Evolutionary conservation across 2,329 filamentous ascomycete genomes (phyloP), one percentile per base, ranked within the genome.

Genomic region (Exophiala xenobiotica): DNA sequence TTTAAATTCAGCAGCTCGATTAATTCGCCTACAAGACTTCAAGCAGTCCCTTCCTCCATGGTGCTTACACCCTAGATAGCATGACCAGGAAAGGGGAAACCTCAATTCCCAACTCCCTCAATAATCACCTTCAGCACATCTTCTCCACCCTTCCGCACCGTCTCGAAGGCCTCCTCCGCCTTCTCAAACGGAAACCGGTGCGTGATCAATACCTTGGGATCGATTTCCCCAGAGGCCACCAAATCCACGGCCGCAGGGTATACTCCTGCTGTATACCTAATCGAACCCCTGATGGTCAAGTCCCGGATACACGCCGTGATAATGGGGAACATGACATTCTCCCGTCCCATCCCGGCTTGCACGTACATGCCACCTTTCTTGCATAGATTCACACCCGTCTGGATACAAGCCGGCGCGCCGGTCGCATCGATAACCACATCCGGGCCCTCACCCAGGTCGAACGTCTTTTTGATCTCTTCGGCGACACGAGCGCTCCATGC

Each of bases 371-470:
- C 78, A 0, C 77, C 77, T 50, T 70, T 72, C 56, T 68, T 73
- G 1, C 68, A 59, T 1, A 70, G 66, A 46, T 73, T 70, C 4
- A 80, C 66, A 0, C 75, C 76, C 2, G 69, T 66, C 47, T 77
- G 72, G 31, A 80, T 76, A 53, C 75, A 78, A 1, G 67, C 54
- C 57, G 77, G 68, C 0, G 70, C 71, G 1, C 76, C 77, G 1
- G 74, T 75, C 12, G 70, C 72, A 45, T 79, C 78, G 2, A 80
- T 57, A 1, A 79, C 75, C 2, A 76, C 67, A 58, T 80, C 77
- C 0, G 72, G 70, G 0, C 77, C 77, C 18, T 76, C 69, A 1
- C 67, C 69, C 1, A 79, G 65, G 2, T 52, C 60, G 43, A 70
- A 73, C 6, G 65, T 33, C 20, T 67, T 54, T 5, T 72, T 67